These are phyloP conservation scores for Fusarium anthophilum DNA, from an alignment of 2,329 filamentous ascomycete species.

Conservation along the genomic window DNA sequence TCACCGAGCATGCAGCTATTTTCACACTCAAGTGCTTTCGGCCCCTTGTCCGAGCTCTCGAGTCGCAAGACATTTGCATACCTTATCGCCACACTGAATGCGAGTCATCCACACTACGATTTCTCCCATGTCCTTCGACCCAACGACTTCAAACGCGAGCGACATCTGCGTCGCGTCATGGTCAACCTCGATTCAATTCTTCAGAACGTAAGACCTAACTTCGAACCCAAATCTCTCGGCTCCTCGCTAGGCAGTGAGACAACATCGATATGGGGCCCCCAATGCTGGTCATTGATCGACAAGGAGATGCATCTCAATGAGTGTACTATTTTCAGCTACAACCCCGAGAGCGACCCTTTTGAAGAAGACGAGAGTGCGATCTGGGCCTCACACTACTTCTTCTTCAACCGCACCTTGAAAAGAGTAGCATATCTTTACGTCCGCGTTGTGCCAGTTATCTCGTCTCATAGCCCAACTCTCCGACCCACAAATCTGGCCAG, in stretches of 20 bases:
- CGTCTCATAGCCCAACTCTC: slow-evolving; percentile 65
- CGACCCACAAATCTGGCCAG: slow-evolving; percentile 46
- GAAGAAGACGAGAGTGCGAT: slow-evolving; percentile 92
- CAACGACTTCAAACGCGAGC: slow-evolving; percentile 87
- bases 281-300: slow-evolving; percentile 92
- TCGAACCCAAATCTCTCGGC: slow-evolving; percentile 55
- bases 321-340: slow-evolving; percentile 90
- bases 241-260: slow-evolving; percentile 56
- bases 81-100: slow-evolving; percentile 94
- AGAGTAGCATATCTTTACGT: slow-evolving; percentile 94
- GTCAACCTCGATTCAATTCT: slow-evolving; percentile 87
- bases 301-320: slow-evolving; percentile 93
- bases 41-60: slow-evolving; percentile 85
- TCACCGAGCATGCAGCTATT: slow-evolving; percentile 70
- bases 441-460: slow-evolving; percentile 84
- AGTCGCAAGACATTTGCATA: slow-evolving; percentile 95
- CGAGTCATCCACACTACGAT: slow-evolving; percentile 90
- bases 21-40: slow-evolving; percentile 89
- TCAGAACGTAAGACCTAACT: slow-evolving; percentile 81
- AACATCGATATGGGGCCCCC: slow-evolving; percentile 80
- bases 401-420: slow-evolving; percentile 93
- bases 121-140: slow-evolving; percentile 93
- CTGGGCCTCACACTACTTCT: slow-evolving; percentile 97
- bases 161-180: slow-evolving; percentile 82
- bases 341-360: slow-evolving; percentile 89